Evolutionary conservation across 208 protist species (phyloP).

Genomic region (Leishmania braziliensis): DNA sequence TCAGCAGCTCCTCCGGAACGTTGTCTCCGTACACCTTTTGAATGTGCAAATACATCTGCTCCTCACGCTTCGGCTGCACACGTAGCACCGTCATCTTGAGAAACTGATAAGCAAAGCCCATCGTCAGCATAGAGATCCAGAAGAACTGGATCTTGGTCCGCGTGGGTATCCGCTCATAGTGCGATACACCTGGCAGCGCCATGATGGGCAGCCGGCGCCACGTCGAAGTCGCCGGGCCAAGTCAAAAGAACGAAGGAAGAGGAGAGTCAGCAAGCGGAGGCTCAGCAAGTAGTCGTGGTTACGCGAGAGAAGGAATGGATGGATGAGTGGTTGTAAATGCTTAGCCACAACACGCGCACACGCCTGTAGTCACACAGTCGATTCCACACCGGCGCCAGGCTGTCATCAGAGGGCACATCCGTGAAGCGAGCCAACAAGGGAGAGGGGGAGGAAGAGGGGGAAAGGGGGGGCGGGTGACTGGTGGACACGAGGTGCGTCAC

Average conservation of each 20-base stretch:
- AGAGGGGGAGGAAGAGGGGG: neutral
- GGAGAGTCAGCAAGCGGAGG: neutral
- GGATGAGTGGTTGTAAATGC: neutral
- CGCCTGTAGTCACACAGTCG: neutral
- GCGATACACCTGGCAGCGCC: conserved; percentile 73
- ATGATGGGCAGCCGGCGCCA: conserved; percentile 5
- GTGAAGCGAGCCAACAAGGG: neutral
- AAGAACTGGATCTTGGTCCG: conserved; percentile 78
- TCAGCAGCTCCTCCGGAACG: conserved; percentile 68
- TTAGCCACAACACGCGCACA: neutral
- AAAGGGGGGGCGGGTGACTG: neutral
- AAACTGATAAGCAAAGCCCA: conserved; percentile 81
- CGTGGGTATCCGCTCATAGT: conserved; percentile 81
- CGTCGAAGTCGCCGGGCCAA: neutral
- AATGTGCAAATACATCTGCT: conserved; percentile 85
- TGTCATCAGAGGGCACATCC: neutral
- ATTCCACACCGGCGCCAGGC: neutral
- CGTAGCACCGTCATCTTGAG: conserved; percentile 77
- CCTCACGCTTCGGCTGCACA: conserved; percentile 82
- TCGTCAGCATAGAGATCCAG: conserved; percentile 78
- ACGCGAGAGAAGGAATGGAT: neutral
- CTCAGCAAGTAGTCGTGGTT: neutral
- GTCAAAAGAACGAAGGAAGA: neutral
- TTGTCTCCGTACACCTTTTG: conserved; percentile 74
- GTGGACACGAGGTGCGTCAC: neutral